Base-by-base conservation (phyloP, 495 filamentous ascomycete species). In the Hypoxylon intermedium region DNA sequence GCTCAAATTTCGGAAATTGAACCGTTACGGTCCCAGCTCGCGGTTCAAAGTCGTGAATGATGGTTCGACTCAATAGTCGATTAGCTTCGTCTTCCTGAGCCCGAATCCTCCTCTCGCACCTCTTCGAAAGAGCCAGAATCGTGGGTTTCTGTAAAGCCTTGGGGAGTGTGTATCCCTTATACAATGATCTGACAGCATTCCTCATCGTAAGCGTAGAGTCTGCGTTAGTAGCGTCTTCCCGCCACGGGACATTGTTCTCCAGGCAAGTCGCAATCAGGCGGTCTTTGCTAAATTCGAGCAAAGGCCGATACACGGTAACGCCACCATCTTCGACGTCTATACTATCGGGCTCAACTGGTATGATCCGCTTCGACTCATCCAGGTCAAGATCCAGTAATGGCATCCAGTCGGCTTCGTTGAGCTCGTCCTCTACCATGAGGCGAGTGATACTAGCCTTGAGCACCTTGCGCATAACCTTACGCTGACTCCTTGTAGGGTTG, bases 201-300 rank as follows among this genome's bases (percentile, higher is more conserved):
- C 94, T 82, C 30, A 77, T 74, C 0, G 94, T 96, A 28, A 90
- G 73, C 2, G 88, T 92, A 15, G 78, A 80, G 68, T 96, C 89
- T 31, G 81, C 71, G 66, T 98, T 98, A n/a, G 92, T 96, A 42
- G 78, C 75, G 67, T 98, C 94, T 55, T 93, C 89, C 61, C 89
- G 89, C 86, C 89, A 98, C 2, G 77, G 75, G 18, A 94, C 75
- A 1, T 75, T 61, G 49, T 85, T 79, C 43, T 82, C 77, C 18
- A 83, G 58, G 68, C 93, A 96, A 1, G 92, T 96, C 0, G 83
- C 83, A 1, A 89, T 77, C 6, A 98, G 76, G 7, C 83, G 75
- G 13, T 82, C 76, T 68, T 98, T 98, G 42, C 76, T 75, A 63
- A 93, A 91, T 2, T 63, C 55, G 26, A 98, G 76, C 21, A 98